Base-by-base conservation (phyloP, 2,329 filamentous ascomycete species). In the Aspergillus japonicus region DNA sequence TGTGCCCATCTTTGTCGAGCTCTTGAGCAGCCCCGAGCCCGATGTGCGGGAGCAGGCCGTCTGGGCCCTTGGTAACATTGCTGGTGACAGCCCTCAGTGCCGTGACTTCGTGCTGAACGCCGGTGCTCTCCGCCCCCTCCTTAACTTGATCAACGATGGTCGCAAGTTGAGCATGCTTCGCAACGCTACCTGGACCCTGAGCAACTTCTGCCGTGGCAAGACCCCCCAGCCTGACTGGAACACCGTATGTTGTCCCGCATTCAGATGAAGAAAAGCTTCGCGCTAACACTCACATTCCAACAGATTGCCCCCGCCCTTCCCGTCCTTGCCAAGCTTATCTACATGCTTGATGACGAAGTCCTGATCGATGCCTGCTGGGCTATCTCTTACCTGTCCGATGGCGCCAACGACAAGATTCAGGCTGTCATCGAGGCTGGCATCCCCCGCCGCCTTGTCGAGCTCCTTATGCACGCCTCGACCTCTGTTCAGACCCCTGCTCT, bases 141-240 rank as follows among this genome's bases (percentile, higher is more conserved):
- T 99, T 59, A 87, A 87, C 72, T 86, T 99, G 49, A 87, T 99
- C 59, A 94, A 94, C 57, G 95, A 99, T 78, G 97, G 95, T 82
- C 92, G 95, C 73, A 99, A 99, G 85, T 83, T 99, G 60, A 98
- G 93, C 85, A 99, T 99, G 95, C 88, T 99, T 55, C 87, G 95
- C 69, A 99, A 99, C 76, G 95, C 95, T 39, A 99, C 95, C 24
- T 99, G 95, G 95, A 99, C 95, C 49, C 83, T 99, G 59, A 98
- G 95, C 85, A 99, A 99, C 84, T 99, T 99, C 82, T 99, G 95
- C 83, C 92, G 95, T 83, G 95, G 95, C 80, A 99, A 99, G 87
- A 97, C 94, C 8, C 95, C 95, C 54, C 95, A 99, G 82, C 95
- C 95, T 50, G 95, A 99, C 76, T 99, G 95, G 95, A 87, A 88